Evolutionary conservation across 495 filamentous ascomycete species (phyloP).

Genomic region (Sordaria brevicollis): DNA sequence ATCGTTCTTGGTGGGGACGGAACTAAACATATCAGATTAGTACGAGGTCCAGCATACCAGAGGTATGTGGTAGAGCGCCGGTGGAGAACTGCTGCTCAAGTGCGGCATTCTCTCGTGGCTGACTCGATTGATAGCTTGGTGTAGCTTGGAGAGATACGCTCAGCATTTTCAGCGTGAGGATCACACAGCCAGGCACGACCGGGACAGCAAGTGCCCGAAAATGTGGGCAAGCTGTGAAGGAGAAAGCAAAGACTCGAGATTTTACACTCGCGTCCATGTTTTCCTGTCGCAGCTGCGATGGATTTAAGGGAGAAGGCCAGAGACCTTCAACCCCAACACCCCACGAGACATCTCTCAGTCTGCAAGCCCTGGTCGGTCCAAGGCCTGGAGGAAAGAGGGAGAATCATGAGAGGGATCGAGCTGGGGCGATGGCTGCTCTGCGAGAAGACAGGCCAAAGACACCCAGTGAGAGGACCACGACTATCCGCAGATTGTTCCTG

Average conservation of each 20-base stretch:
- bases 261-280: not conserved
- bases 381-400: conserved; percentile 43
- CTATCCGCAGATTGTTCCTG: conserved; percentile 46
- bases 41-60: conserved; percentile 59
- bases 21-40: conserved; percentile 50
- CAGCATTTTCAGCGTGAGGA: not conserved
- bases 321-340: conserved; percentile 72
- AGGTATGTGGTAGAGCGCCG: conserved; percentile 63
- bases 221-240: not conserved
- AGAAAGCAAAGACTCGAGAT: conserved; percentile 16
- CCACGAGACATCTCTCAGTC: conserved; percentile 44
- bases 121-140: conserved; percentile 50
- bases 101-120: conserved; percentile 83
- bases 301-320: conserved; percentile 69
- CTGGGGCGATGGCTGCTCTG: conserved; percentile 44
- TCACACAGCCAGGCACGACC: not conserved
- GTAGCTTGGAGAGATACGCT: conserved; percentile 18
- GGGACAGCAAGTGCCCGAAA: conserved; percentile 1
- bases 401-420: conserved; percentile 65
- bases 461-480: conserved; percentile 73
- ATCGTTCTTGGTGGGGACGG: conserved; percentile 80
- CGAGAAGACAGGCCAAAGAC: conserved; percentile 25
- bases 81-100: conserved; percentile 78
- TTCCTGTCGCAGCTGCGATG: conserved; percentile 53
- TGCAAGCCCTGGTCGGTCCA: conserved; percentile 28